Evolutionary conservation across 805 yeast genomes (phyloP).

Genomic region (Cephaloascus fragrans): DNA sequence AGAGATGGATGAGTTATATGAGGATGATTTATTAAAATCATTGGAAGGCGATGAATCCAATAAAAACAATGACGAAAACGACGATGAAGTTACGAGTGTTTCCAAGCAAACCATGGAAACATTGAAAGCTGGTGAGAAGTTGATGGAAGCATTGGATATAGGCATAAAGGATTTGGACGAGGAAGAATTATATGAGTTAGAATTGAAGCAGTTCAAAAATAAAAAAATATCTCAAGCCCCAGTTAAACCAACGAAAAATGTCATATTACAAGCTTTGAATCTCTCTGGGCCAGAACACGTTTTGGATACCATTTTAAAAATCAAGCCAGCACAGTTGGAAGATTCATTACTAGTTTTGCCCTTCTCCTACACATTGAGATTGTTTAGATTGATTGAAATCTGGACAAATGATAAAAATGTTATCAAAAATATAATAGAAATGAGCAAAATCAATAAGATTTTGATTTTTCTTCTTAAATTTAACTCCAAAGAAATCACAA

Average conservation of each 20-base stretch:
- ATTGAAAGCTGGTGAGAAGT: constrained; percentile 85
- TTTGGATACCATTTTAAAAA: constrained; percentile 56
- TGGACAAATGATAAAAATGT: constrained; percentile 48
- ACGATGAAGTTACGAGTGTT: constrained; percentile 54
- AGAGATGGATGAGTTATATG: constrained; percentile 89
- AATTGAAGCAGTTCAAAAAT: constrained; percentile 22
- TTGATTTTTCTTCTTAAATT: constrained; percentile 64
- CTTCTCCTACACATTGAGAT: constrained; percentile 66
- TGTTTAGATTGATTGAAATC: constrained; percentile 62
- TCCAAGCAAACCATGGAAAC: constrained; percentile 83
- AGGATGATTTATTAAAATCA: constrained; percentile 64
- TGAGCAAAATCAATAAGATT: constrained; percentile 63
- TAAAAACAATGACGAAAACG: constrained; percentile 28
- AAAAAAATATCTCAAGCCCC: constrained; percentile 41
- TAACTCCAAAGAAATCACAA: constrained; percentile 71
- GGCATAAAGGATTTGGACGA: constrained; percentile 64
- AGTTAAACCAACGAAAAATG: constrained; percentile 50
- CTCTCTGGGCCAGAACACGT: constrained; percentile 73
- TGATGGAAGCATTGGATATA: constrained; percentile 86
- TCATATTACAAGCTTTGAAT: constrained; percentile 66
- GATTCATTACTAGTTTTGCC: constrained; percentile 91
- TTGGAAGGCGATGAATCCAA: constrained; percentile 47
- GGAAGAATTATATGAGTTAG: constrained; percentile 36
- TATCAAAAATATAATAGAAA: constrained; percentile 30
- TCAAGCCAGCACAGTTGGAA: constrained; percentile 78